Evolutionary conservation across 495 filamentous ascomycete genomes (phyloP).

Genomic region (Elaphomyces granulatus): DNA sequence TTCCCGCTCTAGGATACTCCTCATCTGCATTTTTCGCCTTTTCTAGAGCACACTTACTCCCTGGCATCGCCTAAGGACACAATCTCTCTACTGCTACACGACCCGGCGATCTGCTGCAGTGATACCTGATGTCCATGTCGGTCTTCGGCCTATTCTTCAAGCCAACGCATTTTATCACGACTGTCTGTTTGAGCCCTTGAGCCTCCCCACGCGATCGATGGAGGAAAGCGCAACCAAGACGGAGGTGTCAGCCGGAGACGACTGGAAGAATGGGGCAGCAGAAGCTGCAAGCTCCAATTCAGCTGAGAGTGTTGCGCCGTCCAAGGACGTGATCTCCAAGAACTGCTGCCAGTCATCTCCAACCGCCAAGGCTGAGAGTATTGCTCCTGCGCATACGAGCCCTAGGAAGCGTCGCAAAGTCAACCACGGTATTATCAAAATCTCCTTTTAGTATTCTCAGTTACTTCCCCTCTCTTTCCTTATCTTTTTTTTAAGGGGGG

Average conservation of each 20-base stretch:
- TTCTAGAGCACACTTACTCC: too few relatives aligned
- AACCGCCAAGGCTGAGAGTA: slow-evolving; percentile 27
- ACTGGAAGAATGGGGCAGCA: background rate
- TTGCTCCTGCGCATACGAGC: slow-evolving; percentile 34
- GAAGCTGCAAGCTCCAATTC: background rate
- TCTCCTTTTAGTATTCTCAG: too few relatives aligned
- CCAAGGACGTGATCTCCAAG: slow-evolving; percentile 6
- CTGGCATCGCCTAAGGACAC: too few relatives aligned
- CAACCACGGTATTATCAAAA: slow-evolving; percentile 99
- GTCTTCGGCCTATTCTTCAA: too few relatives aligned
- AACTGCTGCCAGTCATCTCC: slow-evolving; percentile 18
- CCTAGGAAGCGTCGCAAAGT: slow-evolving; percentile 97
- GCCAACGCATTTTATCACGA: too few relatives aligned
- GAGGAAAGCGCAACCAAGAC: background rate
- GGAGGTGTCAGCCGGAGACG: background rate
- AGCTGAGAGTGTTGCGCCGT: background rate
- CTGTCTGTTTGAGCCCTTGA: too few relatives aligned
- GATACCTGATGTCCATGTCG: background rate
- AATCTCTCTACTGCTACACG: too few relatives aligned
- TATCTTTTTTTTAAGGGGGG: too few relatives aligned
- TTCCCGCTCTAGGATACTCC: too few relatives aligned
- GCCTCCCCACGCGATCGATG: too few relatives aligned
- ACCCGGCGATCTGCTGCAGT: background rate
- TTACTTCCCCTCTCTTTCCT: too few relatives aligned
- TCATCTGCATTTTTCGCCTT: too few relatives aligned